Base-by-base conservation (phyloP, 176 grass and related monocot genomes). In the Triticum urartu region DNA sequence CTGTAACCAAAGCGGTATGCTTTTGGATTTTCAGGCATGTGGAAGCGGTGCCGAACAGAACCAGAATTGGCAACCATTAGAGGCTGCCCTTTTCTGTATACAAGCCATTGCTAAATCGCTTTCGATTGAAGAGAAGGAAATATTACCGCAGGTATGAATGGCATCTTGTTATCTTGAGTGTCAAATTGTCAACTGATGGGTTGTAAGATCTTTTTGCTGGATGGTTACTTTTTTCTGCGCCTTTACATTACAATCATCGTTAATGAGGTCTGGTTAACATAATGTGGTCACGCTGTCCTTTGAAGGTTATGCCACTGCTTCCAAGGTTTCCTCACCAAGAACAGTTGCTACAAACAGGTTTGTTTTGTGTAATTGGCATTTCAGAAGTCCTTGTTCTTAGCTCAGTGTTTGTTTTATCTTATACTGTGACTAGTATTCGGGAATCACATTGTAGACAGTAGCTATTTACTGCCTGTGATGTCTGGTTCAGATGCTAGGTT, bases 31-130 rank as follows among this genome's bases (percentile, higher is more conserved):
- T 77, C 83, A 99, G 97, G 92, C 97, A 65, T 88, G 94, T 84
- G 90, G 82, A 75, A 94, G 81, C 86, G 87, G 78, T 17, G 85
- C 56, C 18, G 83, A 92, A 43, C 83, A 92, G 81, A 88, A 74
- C 45, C 87, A 86, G 72, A 99, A 88, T 69, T 99, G 94, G 97
- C 94, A 96, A 87, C 97, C 92, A 83, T 65, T 95, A 72, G 97
- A 99, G 85, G 94, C 97, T 80, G 94, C 94, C 22, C 77, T 99
- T 61, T 95, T 93, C 81, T 99, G 94, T 82, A 95, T 99, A 88
- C 94, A 94, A 92, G 90, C 97, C 50, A 94, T 99, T 60, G 94
- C 94, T 34, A 96, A 90, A 77, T 94, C 97, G 20, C 80, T 99
- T 77, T 92, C 94, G 50, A 83, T 78, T 76, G 90, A 96, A 77